phyloP scores from a whole-genome alignment of 805 yeast genomes.

The Candida railenensis region DNA sequence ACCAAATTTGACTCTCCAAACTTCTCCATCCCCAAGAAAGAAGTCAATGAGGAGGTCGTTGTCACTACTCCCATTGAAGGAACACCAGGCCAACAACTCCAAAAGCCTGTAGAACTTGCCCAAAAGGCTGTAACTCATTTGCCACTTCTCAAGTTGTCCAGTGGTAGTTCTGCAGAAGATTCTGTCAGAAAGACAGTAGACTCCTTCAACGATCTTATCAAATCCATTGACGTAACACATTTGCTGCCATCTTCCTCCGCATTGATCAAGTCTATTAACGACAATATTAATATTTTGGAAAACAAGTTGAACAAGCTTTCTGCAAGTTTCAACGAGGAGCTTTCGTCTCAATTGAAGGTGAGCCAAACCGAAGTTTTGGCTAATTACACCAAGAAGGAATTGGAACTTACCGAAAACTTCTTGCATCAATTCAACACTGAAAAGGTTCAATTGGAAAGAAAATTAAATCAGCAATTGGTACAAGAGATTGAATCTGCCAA shows the following conservation, averaged over 20 bases:
- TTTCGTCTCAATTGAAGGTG: slow-evolving; percentile 31
- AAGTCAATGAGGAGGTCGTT: neutral
- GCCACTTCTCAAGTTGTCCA: slow-evolving; percentile 32
- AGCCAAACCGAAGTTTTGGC: slow-evolving; percentile 41
- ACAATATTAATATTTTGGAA: slow-evolving; percentile 30
- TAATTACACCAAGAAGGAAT: slow-evolving; percentile 46
- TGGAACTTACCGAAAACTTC: slow-evolving; percentile 57
- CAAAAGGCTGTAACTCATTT: slow-evolving; percentile 28
- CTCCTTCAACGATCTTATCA: slow-evolving; percentile 38
- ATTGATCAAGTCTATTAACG: slow-evolving; percentile 31
- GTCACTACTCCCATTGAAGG: neutral
- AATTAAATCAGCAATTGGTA: slow-evolving; percentile 55
- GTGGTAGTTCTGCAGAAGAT: slow-evolving; percentile 26
- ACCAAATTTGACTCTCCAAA: slow-evolving; percentile 22
- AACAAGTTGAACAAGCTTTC: slow-evolving; percentile 32
- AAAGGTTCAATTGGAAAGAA: slow-evolving; percentile 56
- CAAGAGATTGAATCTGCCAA: slow-evolving; percentile 69
- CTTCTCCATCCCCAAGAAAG: neutral
- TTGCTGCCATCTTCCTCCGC: slow-evolving; percentile 16
- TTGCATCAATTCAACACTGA: slow-evolving; percentile 61
- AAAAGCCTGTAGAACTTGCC: slow-evolving; percentile 37
- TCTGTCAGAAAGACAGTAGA: slow-evolving; percentile 33
- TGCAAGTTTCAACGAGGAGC: slow-evolving; percentile 33
- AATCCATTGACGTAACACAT: slow-evolving; percentile 28
- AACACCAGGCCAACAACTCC: slow-evolving; percentile 43